Evolutionary conservation across 2,329 filamentous ascomycete species (phyloP), one percentile per base, ranked within the genome.

Genomic region (Pseudopithomyces chartarum): DNA sequence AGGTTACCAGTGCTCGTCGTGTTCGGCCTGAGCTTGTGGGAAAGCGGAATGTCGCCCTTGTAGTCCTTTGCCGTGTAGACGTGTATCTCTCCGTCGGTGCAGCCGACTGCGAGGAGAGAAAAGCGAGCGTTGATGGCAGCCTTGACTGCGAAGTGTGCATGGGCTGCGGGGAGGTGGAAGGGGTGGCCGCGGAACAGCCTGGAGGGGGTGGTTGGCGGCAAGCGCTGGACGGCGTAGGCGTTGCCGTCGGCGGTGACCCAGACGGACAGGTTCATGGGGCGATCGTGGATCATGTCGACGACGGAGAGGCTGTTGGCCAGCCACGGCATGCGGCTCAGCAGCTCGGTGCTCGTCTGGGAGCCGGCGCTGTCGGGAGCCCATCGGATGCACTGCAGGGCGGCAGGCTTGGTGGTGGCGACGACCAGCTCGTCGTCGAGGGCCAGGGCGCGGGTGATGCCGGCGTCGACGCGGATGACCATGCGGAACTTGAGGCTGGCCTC

Each of bases 381-480:
- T 56, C 90, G 87, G 65, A 99, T 98, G 77, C 93, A 97, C 76
- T 99, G 95, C 15, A 98, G 87, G n/a, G 95, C 94, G 0, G 93
- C 89, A 3, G 95, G 95, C 70, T 95, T 97, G 55, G 87, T 83
- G 0, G 95, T 99, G 4, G 95, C 91, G 51, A 99, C 93, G 20
- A 98, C 83, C 39, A 99, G 81, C 75, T 98, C 95, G 54, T 97
- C 91, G 63, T 98, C 95, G 20, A 98, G 83, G 2, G 95, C 94
- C 53, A 98, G 79, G 11, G 91, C 92, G 68, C 88, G 91, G 64
- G 88, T 88, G 66, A 99, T 97, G 2, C 95, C 95, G 2, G 95
- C 95, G 76, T 99, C 95, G 17, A 99, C 92, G 73, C 96, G 96
- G 70, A 99, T 98, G 13, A 97, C 94, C 90, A 97, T 97, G 55